Conservation (phyloP, 1,139 yeast genomes). For the Hansenula sp. region DNA sequence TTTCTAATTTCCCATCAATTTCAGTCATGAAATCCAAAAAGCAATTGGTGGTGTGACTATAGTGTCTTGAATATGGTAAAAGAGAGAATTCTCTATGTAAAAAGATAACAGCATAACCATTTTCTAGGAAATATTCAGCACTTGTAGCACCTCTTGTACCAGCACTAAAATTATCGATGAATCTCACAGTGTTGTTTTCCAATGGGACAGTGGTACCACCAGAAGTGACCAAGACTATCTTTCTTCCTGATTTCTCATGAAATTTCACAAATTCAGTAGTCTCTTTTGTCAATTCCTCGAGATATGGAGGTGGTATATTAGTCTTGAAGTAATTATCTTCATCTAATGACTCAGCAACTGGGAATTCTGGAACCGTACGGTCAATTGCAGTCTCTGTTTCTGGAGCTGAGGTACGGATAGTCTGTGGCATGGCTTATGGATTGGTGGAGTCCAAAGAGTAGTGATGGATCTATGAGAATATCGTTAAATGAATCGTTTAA, state of each 20-base stretch:
- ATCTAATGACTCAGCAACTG: slow-evolving; percentile 69
- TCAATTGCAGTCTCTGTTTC: slow-evolving; percentile 74
- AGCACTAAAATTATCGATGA: slow-evolving; percentile 94
- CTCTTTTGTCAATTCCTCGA: slow-evolving; percentile 53
- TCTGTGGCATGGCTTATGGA: not conserved
- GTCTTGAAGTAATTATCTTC: slow-evolving; percentile 72
- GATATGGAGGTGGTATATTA: slow-evolving; percentile 71
- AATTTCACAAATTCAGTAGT: slow-evolving; percentile 55
- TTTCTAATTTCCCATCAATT: slow-evolving; percentile 46
- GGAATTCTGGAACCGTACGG: slow-evolving; percentile 67
- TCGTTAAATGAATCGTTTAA: too few relatives aligned
- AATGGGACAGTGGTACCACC: slow-evolving; percentile 99
- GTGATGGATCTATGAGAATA: too few relatives aligned
- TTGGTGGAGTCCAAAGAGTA: not conserved
- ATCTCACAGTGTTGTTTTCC: slow-evolving; percentile 93
- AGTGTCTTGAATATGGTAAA: slow-evolving; percentile 86
- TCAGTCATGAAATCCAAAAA: slow-evolving; percentile 77
- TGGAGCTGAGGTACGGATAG: slow-evolving; percentile 55
- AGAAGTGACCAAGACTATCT: slow-evolving; percentile 79
- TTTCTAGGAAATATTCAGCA: slow-evolving; percentile 83
- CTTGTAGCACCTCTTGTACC: slow-evolving; percentile 97
- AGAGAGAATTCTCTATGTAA: slow-evolving; percentile 89
- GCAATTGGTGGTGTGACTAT: slow-evolving; percentile 78
- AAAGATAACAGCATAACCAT: slow-evolving; percentile 88
- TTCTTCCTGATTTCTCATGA: slow-evolving; percentile 32